Percentiles rank a stretch among this genome's conserved stretches.
Evolutionary conservation across 2,329 filamentous ascomycete species (phyloP).

Genomic region (Stachybotrys elegans): DNA sequence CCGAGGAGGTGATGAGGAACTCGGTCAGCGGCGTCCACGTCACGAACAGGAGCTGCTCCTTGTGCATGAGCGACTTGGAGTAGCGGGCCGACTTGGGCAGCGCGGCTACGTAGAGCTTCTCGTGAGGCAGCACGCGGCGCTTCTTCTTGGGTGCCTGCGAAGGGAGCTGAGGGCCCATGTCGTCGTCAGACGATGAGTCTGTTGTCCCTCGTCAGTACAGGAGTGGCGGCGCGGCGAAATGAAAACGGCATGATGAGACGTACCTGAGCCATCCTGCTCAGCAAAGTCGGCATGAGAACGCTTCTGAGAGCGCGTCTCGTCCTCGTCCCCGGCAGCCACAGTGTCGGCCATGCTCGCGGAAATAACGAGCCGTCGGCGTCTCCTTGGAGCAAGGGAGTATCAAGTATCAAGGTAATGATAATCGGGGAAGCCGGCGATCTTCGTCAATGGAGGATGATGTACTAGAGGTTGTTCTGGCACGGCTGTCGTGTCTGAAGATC

Average conservation of each 20-base stretch:
- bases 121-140: conserved; percentile 82
- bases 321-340: conserved; percentile 23
- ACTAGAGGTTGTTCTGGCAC: too few species aligned
- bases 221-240: conserved; percentile 2
- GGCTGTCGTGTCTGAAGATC: too few species aligned
- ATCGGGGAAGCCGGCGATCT: too few species aligned
- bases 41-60: conserved; percentile 84
- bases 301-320: conserved; percentile 32
- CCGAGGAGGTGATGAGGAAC: conserved; percentile 89
- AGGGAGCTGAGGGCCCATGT: conserved; percentile 89
- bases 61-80: conserved; percentile 97
- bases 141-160: conserved; percentile 84
- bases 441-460: too few species aligned
- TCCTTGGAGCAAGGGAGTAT: too few species aligned
- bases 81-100: conserved; percentile 78
- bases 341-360: conserved; percentile 20
- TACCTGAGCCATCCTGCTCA: conserved; percentile 38
- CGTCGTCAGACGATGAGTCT: conserved; percentile 78
- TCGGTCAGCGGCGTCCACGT: conserved; percentile 88
- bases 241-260: conserved; percentile 8
- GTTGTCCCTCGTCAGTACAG: conserved; percentile 9
- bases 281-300: conserved; percentile 53
- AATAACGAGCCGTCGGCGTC: too few species aligned
- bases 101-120: conserved; percentile 90
- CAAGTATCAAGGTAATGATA: too few species aligned